phyloP scores from a whole-genome alignment of 257 asterid genomes.

The Echium plantagineum region DNA sequence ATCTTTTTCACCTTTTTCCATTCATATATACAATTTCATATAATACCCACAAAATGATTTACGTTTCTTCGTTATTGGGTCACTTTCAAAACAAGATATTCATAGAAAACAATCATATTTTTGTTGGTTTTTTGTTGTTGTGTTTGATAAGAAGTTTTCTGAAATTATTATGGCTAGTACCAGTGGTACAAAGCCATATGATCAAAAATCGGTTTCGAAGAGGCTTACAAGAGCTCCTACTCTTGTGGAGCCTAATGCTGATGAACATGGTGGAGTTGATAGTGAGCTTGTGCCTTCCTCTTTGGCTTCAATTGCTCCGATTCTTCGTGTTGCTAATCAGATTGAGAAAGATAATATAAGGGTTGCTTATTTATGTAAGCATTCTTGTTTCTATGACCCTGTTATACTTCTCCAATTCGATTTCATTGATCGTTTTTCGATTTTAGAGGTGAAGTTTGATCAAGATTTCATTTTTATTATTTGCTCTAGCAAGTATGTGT shows the following conservation, averaged over 20 bases:
- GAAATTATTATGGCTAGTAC: background rate
- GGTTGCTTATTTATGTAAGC: slow-evolving; percentile 2
- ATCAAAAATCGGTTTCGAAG: background rate
- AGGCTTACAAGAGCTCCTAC: background rate
- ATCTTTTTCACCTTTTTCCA: background rate
- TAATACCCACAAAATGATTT: background rate
- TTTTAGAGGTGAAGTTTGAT: too few species aligned
- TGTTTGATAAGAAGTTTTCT: background rate
- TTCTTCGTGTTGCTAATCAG: background rate
- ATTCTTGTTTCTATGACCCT: background rate
- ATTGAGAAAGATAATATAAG: background rate
- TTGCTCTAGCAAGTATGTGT: background rate
- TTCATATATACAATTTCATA: too few species aligned
- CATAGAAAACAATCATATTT: too few species aligned
- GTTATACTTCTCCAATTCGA: too few species aligned
- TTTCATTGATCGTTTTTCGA: too few species aligned
- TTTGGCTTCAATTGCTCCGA: background rate
- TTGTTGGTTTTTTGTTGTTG: background rate
- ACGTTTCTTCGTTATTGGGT: too few species aligned
- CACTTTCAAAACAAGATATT: too few species aligned
- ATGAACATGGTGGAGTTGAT: background rate
- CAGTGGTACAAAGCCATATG: background rate
- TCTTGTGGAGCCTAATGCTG: background rate
- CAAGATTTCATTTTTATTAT: too few species aligned
- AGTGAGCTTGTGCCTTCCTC: background rate